Evolutionary conservation across 768 basidiomycete species (phyloP).

Genomic region (Cystobasidium tubakii): DNA sequence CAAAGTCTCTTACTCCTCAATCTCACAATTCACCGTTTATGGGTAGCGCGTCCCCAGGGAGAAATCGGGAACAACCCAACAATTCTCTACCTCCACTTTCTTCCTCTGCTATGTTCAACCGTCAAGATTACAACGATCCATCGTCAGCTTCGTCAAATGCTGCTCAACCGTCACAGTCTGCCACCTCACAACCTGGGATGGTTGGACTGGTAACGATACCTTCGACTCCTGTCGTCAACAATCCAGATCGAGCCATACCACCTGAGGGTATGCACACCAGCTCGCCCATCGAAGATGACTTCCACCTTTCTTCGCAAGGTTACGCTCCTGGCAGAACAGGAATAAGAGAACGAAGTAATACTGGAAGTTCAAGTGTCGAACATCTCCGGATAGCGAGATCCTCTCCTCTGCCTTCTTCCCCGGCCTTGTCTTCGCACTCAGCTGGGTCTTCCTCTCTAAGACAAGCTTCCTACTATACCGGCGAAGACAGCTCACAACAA

Average conservation of each 20-base stretch:
- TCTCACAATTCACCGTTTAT: neutral
- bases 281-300: neutral
- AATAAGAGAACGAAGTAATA: neutral
- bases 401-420: neutral
- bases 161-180: neutral
- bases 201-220: conserved; percentile 13
- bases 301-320: neutral
- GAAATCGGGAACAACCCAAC: neutral
- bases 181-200: neutral
- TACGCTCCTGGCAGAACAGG: neutral
- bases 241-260: neutral
- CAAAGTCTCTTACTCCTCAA: conserved; percentile 1
- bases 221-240: conserved; percentile 9
- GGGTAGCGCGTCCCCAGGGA: neutral
- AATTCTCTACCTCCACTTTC: conserved; percentile 7
- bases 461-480: neutral
- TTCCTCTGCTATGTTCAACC: neutral
- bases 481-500: neutral
- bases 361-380: neutral
- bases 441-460: neutral
- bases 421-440: conserved; percentile 1
- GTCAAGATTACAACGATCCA: neutral
- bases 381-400: conserved; percentile 3
- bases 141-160: neutral
- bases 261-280: neutral